A percentile compares a stretch with the other conserved stretches of the same genome.
Conservation (phyloP, 495 filamentous ascomycete genomes). For the Rhypophila decipiens region DNA sequence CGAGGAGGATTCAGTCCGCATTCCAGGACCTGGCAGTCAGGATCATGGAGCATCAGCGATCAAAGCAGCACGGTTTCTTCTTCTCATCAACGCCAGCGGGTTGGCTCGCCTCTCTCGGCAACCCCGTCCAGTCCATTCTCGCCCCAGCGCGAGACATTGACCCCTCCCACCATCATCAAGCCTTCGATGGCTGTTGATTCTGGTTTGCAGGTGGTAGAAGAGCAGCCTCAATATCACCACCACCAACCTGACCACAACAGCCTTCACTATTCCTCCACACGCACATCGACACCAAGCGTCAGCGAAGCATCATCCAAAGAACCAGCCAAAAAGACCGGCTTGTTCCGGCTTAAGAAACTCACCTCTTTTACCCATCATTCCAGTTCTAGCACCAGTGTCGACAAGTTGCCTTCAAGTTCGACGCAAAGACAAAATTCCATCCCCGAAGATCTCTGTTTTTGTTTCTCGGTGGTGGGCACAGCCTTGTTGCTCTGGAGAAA, state of each 20-base stretch:
- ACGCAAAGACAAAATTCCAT: too few species aligned
- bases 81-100: too few species aligned
- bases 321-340: too few species aligned
- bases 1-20: neutral
- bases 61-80: too few species aligned
- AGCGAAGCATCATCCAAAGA: too few species aligned
- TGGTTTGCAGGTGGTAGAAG: neutral
- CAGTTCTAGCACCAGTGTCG: too few species aligned
- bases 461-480: conserved; percentile 7
- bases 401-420: too few species aligned
- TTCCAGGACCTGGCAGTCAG: neutral
- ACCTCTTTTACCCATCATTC: too few species aligned
- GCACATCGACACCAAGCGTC: too few species aligned
- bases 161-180: neutral
- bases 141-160: neutral
- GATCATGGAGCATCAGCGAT: neutral
- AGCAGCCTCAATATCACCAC: too few species aligned
- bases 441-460: conserved; percentile 11
- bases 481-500: conserved; percentile 12
- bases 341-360: too few species aligned
- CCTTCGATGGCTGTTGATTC: neutral
- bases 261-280: neutral
- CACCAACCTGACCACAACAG: neutral
- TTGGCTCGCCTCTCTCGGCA: neutral
- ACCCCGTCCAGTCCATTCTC: too few species aligned